Evolutionary conservation across 495 filamentous ascomycete genomes (phyloP), one percentile per base, ranked within the genome.

Genomic region (Podospora fimiseda): DNA sequence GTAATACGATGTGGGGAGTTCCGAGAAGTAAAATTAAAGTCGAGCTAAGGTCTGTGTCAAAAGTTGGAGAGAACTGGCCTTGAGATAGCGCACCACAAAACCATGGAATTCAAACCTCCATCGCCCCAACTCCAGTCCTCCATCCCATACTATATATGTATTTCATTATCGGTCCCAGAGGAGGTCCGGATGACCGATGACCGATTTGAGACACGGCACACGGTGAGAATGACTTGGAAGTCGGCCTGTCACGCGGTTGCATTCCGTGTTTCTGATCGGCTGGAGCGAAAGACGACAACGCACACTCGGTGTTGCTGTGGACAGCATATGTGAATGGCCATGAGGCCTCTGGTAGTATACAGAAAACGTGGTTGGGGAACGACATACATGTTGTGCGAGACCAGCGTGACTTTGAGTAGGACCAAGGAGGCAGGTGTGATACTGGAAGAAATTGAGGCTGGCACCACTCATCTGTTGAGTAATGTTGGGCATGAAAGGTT

Each of bases 231-330:
- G 4, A 41, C 11, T 14, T n/a, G 39, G 39, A 9, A 4, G 44
- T 36, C 44, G 24, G 44, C 22, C 44, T 27, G 44, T 47, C 44
- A 47, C 23, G 44, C 4, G 44, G 44, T 16, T 23, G 20, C 23
- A 47, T 47, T 24, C 44, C 44, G 44, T 33, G 44, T 33, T 22
- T 47, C 44, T 33, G 11, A 30, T n/a, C 23, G 44, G 44, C 20
- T 14, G 43, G 20, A 23, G 16, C 43, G 20, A 20, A n/a, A n/a
- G n/a, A n/a, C n/a, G n/a, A n/a, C n/a, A n/a, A n/a, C n/a, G n/a
- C n/a, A n/a, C n/a, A n/a, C n/a, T n/a, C n/a, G n/a, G n/a, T n/a
- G n/a, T n/a, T n/a, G n/a, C n/a, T n/a, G n/a, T n/a, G n/a, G n/a
- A n/a, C n/a, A n/a, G n/a, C n/a, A n/a, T n/a, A n/a, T n/a, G n/a